These are phyloP conservation scores for Sporothrix curviconia DNA, from an alignment of 2,329 filamentous ascomycete genomes.

Conservation along the genomic window DNA sequence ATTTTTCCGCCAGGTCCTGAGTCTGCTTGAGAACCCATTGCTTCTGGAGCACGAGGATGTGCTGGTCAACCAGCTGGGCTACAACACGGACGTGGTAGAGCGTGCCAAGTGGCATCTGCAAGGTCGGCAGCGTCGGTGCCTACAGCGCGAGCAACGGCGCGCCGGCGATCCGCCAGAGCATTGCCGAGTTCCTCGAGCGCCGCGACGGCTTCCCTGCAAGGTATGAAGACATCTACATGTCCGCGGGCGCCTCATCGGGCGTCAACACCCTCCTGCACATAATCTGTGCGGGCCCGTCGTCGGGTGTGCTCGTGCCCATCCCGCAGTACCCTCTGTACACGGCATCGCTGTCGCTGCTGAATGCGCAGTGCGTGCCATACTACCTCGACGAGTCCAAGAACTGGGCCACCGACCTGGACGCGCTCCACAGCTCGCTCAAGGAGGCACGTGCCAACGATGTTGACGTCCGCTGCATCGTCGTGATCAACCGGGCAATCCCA, in stretches of 20 bases:
- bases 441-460: constrained; percentile 70
- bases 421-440: constrained; percentile 66
- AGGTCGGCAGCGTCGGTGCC: constrained; percentile 86
- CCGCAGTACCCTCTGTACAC: constrained; percentile 98
- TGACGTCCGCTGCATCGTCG: constrained; percentile 85
- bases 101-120: constrained; percentile 72
- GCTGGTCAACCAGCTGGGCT: constrained; percentile 69
- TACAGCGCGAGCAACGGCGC: constrained; percentile 93
- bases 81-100: constrained; percentile 82
- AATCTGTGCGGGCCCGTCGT: constrained; percentile 70
- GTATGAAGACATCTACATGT: constrained; percentile 79
- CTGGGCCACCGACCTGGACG: constrained; percentile 83
- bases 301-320: constrained; percentile 87
- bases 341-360: constrained; percentile 76
- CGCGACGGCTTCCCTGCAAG: constrained; percentile 85
- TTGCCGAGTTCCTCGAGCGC: constrained; percentile 87
- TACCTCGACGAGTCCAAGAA: constrained; percentile 78
- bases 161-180: constrained; percentile 76
- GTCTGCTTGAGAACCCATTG: constrained; percentile 81
- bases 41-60: constrained; percentile 77
- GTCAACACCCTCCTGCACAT: constrained; percentile 90
- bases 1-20: constrained; percentile 96
- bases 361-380: constrained; percentile 86
- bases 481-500: constrained; percentile 98
- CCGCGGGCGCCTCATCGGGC: constrained; percentile 83